A percentile compares a stretch with the other conserved stretches of the same genome.
Evolutionary conservation across 192 early-diverging fungal species (phyloP).

Genomic region (Mortierella hygrophila): DNA sequence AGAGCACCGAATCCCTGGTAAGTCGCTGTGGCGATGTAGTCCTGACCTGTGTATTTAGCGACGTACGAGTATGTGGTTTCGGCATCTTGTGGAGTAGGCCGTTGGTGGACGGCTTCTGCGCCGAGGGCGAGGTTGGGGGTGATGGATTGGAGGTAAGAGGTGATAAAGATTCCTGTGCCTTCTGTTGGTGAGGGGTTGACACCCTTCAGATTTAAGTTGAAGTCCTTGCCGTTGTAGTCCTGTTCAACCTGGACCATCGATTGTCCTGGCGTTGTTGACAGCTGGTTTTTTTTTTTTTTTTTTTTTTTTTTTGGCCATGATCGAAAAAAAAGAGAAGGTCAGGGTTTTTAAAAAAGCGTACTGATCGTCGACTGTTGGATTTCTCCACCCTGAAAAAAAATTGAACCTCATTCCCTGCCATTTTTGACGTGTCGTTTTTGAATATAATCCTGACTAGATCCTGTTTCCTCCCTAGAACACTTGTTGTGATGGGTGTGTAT

Average conservation of each 20-base stretch:
- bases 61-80: conserved; percentile 83
- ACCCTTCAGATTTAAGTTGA: conserved; percentile 90
- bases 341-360: no score
- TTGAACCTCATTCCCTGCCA: conserved; percentile 18
- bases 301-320: no score
- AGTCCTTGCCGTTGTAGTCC: conserved; percentile 93
- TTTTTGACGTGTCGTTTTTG: no score
- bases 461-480: neutral
- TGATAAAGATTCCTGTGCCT: conserved; percentile 89
- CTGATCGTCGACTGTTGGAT: no score
- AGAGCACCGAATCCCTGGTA: conserved; percentile 76
- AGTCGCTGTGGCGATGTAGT: conserved; percentile 78
- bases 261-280: conserved; percentile 81
- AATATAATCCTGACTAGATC: conserved; percentile 8
- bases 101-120: conserved; percentile 86
- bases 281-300: conserved; percentile 30
- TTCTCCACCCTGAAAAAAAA: no score
- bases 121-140: conserved; percentile 86
- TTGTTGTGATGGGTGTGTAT: neutral
- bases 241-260: conserved; percentile 94
- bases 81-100: conserved; percentile 84
- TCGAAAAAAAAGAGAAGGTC: no score
- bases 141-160: conserved; percentile 93
- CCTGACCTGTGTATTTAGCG: conserved; percentile 74
- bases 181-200: conserved; percentile 96